Base-by-base conservation (phyloP, 2,329 filamentous ascomycete species). In the Diaporthe sp. region DNA sequence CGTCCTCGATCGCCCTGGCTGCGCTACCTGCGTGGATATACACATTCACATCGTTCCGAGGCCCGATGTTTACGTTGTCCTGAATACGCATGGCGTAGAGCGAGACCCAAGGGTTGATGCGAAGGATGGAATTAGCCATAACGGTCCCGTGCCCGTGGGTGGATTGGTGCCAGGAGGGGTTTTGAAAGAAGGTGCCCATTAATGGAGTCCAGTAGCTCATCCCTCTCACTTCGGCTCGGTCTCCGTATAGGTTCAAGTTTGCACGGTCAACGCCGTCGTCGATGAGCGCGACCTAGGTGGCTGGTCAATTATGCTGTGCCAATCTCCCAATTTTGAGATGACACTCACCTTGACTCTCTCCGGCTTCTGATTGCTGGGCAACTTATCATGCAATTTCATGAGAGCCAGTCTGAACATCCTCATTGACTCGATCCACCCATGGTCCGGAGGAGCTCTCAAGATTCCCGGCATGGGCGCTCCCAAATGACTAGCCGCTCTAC, bases 131-230 rank as follows among this genome's bases (percentile, higher is more conserved):
- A 28, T 58, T 72, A 42, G 55, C 69, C 69, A 72, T 72, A 13
- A 61, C 51, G n/a, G 69, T 72, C 6, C 69, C 69, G 10, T 72
- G 69, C 19, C 69, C 57, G 7, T 61, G 42, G 17, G 53, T 72
- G 17, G 69, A 72, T 42, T 72, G 69, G 42, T 72, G 53, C 69
- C 69, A 72, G 9, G 55, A 68, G 15, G 69, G 69, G 15, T 72
- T 59, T 2, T 22, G 53, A 13, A 31, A 10, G 8, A 39, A 3
- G 4, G 25, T 61, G 4, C 53, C 69, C 17, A 17, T 22, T 4
- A 34, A 44, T 3, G 34, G 3, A 8, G 12, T 61, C 53, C 69
- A 72, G 28, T 72, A 72, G 17, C 69, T 72, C 69, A 72, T n/a
- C 4, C 69, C 69, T 7, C 51, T 72, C 15, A 72, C 69, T 25